These are phyloP conservation scores for Harringtonia lauricola DNA, from an alignment of 2,329 filamentous ascomycete genomes.

Conservation along the genomic window DNA sequence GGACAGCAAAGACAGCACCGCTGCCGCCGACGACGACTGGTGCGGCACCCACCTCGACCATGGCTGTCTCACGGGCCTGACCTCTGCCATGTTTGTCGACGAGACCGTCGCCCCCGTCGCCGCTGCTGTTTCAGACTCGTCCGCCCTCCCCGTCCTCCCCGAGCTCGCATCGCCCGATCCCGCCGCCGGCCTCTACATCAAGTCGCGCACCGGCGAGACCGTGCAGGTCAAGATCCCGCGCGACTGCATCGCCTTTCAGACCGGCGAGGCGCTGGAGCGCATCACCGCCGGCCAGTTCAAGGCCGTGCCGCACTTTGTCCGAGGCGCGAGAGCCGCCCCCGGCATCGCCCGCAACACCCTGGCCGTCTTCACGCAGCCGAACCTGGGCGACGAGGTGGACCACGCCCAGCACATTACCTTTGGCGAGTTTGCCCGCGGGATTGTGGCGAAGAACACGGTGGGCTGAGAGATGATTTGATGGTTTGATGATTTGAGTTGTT, in stretches of 20 bases:
- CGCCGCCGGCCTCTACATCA: conserved; percentile 84
- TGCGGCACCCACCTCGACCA: conserved; percentile 87
- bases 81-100: conserved; percentile 92
- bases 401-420: conserved; percentile 56
- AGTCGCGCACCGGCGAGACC: conserved; percentile 67
- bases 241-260: conserved; percentile 93
- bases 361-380: conserved; percentile 95
- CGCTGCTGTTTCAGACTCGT: conserved; percentile 1
- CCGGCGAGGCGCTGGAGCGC: conserved; percentile 78
- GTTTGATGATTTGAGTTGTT: not conserved
- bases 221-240: conserved; percentile 89
- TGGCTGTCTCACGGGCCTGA: conserved; percentile 86
- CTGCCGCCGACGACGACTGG: conserved; percentile 69
- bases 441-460: conserved; percentile 50
- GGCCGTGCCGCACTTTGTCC: conserved; percentile 92
- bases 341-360: conserved; percentile 73
- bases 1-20: not conserved
- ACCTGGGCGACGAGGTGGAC: conserved; percentile 71
- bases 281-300: conserved; percentile 88
- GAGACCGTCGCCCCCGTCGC: conserved; percentile 35
- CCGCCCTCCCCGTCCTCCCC: conserved; percentile 31
- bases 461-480: not conserved
- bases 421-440: conserved; percentile 60
- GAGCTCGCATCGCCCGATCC: conserved; percentile 79
- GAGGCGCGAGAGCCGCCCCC: conserved; percentile 49